phyloP scores from a whole-genome alignment of 345 rosid genomes.

The Sonneratia alba region DNA sequence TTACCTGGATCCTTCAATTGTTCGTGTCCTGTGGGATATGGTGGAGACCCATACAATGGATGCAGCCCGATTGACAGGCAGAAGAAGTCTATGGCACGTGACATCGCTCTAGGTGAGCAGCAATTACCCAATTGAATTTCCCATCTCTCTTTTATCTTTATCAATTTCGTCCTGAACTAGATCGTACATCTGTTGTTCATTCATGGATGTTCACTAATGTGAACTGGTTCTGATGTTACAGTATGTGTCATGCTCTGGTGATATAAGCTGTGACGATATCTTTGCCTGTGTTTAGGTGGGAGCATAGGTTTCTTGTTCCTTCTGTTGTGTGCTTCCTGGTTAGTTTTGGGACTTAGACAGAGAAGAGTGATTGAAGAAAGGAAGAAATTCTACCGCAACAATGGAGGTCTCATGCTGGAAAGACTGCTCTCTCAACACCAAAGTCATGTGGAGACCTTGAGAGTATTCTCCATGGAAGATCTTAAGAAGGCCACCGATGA shows the following conservation, averaged over 20 bases:
- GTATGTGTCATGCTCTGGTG: no score
- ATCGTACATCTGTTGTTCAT: no score
- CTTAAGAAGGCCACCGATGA: slow-evolving; percentile 28
- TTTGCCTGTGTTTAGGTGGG: not conserved
- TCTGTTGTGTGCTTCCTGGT: not conserved
- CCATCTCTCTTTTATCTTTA: not conserved
- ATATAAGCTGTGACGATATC: not conserved
- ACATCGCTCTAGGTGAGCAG: not conserved
- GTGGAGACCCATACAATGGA: not conserved
- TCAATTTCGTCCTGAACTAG: no score
- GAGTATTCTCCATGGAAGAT: slow-evolving; percentile 23
- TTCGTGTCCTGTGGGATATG: slow-evolving; percentile 14
- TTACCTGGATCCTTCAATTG: slow-evolving; percentile 16
- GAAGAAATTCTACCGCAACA: not conserved
- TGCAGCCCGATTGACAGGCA: not conserved
- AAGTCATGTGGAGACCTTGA: slow-evolving; percentile 10
- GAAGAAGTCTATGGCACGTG: not conserved
- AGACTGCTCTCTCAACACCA: slow-evolving; percentile 1
- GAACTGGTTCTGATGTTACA: no score
- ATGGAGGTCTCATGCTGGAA: slow-evolving; percentile 1
- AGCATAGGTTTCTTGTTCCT: not conserved
- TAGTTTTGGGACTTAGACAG: not conserved
- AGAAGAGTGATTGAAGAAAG: not conserved
- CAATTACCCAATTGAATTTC: not conserved
- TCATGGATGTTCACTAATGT: no score